Evolutionary conservation across 306 rosid genomes (phyloP), one percentile per base, ranked within the genome.

Genomic region (Arachis hypogaea): DNA sequence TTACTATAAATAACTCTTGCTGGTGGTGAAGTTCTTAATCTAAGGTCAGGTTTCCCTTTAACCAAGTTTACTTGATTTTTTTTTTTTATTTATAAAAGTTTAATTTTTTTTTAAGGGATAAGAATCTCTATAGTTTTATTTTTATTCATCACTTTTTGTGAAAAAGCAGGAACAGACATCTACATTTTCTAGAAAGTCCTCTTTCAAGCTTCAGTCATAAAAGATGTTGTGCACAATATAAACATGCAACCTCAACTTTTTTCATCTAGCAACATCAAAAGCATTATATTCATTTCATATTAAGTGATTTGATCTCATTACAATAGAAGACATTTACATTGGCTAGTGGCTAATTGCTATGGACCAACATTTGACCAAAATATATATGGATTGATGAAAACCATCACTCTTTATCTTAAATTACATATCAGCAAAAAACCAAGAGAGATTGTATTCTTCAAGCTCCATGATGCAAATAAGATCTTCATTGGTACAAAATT

Each of bases 281-380:
- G 28, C 58, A 69, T 9, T 10, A 43, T 49, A 61, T 28, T 52
- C 11, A 47, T 57, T 72, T 51, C 49, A 69, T 38, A 70, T 41
- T 50, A 50, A 49, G 18, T 33, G 38, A 43, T 44, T 29, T 54
- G 33, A 18, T 22, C 57, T 50, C 47, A 63, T 46, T n/a, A n/a
- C 29, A 69, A n/a, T 54, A 63, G 28, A n/a, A 57, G 44, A 18
- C 7, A 43, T 54, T 56, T 55, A 68, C 75, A 54, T 8, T 45
- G 71, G 9, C 41, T 38, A 71, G 64, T 55, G 18, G 43, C 51
- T 54, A 54, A 52, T 30, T 30, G 58, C 1, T 14, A 12, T 42
- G 58, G 44, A 52, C 66, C 49, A 64, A 63, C 42, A 78, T 59
- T 18, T 42, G 72, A 75, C 57, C 51, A 71, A 71, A 59, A 66